These are phyloP conservation scores for Afroboletus lepidellus DNA, from an alignment of 1,284 basidiomycete species.

Conservation along the genomic window DNA sequence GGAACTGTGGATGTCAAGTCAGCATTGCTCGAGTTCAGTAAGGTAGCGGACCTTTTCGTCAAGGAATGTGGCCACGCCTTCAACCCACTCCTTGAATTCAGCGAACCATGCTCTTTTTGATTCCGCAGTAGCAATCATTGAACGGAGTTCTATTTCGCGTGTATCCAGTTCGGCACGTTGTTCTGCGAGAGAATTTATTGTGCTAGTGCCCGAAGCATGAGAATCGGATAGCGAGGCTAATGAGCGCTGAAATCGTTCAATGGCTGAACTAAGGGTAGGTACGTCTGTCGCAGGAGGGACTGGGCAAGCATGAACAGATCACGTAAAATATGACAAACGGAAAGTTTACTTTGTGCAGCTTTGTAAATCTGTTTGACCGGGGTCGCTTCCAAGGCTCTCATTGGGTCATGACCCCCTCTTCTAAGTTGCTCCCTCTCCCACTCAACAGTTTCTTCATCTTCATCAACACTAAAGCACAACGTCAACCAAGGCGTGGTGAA, in stretches of 20 bases:
- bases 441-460: constrained; percentile 85
- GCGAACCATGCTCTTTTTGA: constrained; percentile 85
- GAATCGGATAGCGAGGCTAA: constrained; percentile 70
- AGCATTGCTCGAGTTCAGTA: constrained; percentile 1
- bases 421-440: constrained; percentile 90
- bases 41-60: constrained; percentile 77
- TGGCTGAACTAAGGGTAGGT: constrained; percentile 55
- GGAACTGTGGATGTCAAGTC: constrained; percentile 57
- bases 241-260: constrained; percentile 59
- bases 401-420: constrained; percentile 59
- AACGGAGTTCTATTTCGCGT: constrained; percentile 78
- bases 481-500: constrained; percentile 14
- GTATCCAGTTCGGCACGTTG: constrained; percentile 72
- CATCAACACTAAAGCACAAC: constrained; percentile 57
- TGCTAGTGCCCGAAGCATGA: constrained; percentile 62
- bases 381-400: constrained; percentile 27
- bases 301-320: constrained; percentile 32
- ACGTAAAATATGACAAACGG: neutral
- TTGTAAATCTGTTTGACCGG: constrained; percentile 61
- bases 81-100: constrained; percentile 84
- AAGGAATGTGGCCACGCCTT: constrained; percentile 83
- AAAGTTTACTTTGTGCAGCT: constrained; percentile 68
- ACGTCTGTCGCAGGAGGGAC: constrained; percentile 61
- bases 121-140: constrained; percentile 78
- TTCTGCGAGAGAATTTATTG: constrained; percentile 59